Evolutionary conservation across 306 rosid genomes (phyloP), one percentile per base, ranked within the genome.

Genomic region (Betula pendula): DNA sequence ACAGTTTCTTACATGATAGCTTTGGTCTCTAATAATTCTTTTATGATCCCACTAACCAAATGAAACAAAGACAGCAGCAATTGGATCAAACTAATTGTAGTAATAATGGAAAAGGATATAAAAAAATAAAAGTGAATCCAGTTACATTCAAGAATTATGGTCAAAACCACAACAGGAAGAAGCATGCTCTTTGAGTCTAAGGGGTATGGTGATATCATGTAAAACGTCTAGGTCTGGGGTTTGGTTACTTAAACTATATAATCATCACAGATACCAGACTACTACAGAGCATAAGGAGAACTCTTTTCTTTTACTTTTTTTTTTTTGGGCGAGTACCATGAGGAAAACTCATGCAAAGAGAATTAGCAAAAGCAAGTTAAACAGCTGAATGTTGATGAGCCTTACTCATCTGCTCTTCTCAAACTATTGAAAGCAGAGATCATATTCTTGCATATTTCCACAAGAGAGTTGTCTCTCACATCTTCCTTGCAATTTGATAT

Each of bases 351-450:
- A 63, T 33, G 25, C 24, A 35, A 38, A 33, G 48, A 35, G 47
- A 66, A 71, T 24, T 19, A 24, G 75, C 58, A 71, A n/a, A 33
- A 74, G 48, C 27, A 63, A 25, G 42, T 78, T 59, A 52, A 60
- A 22, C 77, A 35, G 69, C 78, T 45, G 72, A 73, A 45, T 72
- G 70, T 25, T 11, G 44, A 55, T 45, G 74, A 71, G 50, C 68
- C 96, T 89, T 92, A 94, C 98, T 80, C 74, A 69, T 92, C 80
- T 25, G 89, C 72, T 76, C 68, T 79, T 83, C 72, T 84, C 81
- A 94, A 75, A 83, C 83, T 81, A 77, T 77, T 80, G 80, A 94
- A 92, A 71, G 91, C 90, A 70, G 96, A 84, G 22, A 92, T 80
- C 17, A 94, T 68, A 74, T 70, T 70, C 72, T 81, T 51, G 72